Conservation (phyloP, 2,329 filamentous ascomycete species). For the Cytospora leucostoma region DNA sequence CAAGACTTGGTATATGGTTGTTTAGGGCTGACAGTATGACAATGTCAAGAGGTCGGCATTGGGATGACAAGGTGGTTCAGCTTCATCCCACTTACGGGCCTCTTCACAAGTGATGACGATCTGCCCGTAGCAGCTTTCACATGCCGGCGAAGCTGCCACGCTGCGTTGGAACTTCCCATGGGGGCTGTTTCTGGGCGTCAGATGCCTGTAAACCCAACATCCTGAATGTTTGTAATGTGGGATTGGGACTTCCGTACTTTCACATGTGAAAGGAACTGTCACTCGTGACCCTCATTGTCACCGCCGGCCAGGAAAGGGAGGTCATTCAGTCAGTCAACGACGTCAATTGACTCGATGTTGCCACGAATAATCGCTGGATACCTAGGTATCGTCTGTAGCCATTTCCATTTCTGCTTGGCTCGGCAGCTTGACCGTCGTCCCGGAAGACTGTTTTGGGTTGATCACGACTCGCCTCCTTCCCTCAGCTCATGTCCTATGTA, state of each 20-base stretch:
- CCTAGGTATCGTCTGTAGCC: neutral
- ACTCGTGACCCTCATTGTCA: slow-evolving; percentile 14
- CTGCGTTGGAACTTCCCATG: neutral
- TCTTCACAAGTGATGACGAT: neutral
- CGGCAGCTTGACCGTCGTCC: too few relatives aligned
- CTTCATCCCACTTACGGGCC: neutral
- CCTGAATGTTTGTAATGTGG: neutral
- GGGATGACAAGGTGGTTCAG: neutral
- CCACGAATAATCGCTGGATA: slow-evolving; percentile 10
- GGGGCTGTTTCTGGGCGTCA: slow-evolving; percentile 10
- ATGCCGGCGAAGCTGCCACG: slow-evolving; percentile 12
- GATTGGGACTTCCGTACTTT: slow-evolving; percentile 2
- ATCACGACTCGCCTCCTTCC: too few relatives aligned
- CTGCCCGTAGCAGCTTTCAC: slow-evolving; percentile 13
- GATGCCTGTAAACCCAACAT: slow-evolving; percentile 2
- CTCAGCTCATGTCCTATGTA: too few relatives aligned
- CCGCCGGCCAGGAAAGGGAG: neutral
- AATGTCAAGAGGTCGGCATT: too few relatives aligned
- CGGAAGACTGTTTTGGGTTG: neutral
- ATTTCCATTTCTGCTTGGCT: neutral
- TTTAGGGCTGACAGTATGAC: neutral
- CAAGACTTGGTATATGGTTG: neutral
- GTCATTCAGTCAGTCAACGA: neutral
- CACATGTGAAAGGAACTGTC: slow-evolving; percentile 24
- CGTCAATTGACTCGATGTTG: slow-evolving; percentile 16